Base-by-base conservation (phyloP, 2,329 filamentous ascomycete genomes). In the Alternaria sp. region DNA sequence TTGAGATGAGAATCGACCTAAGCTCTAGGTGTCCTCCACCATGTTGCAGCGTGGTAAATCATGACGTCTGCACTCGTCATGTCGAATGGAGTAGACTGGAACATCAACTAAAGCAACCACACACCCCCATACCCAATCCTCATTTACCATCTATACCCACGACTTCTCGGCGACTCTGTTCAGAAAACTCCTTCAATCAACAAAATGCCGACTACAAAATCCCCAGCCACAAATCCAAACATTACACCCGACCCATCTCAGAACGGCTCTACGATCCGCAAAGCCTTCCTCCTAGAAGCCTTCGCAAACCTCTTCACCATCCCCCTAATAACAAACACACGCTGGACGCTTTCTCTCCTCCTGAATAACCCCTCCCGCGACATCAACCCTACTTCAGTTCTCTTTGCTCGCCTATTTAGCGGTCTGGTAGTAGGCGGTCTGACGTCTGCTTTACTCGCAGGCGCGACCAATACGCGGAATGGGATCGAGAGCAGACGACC, bases 221-320 rank as follows among this genome's bases (percentile, higher is more conserved):
- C 67, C 7, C 63, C 68, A 24, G 61, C 65, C n/a, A 17, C 62
- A 28, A 71, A 69, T 28, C 65, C 65, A 24, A 37, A n/a, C 21
- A 63, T 70, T 29, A 61, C 37, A 26, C 63, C 66, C 2, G 56
- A 65, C 14, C 60, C 65, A 4, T n/a, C 40, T 4, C 31, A 58
- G 9, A 42, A 54, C 28, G 64, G 60, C 46, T 68, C 68, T 9
- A 63, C 42, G n/a, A 69, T 72, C 55, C 66, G 69, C 50, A 71
- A 65, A 52, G 70, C 70, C 37, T 72, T 72, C 39, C 56, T 72
- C 28, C 34, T 65, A 14, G 70, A 72, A 63, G 70, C 67, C 36
- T 50, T 67, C 41, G 67, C 67, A 23, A 72, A 72, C 28, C 65
- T 72, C 54, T 71, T 71, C 59, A 70, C 63, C 9, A 62, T 71